Evolutionary conservation across 768 basidiomycete genomes (phyloP), one percentile per base, ranked within the genome.

Genomic region (Boletus bicolor): DNA sequence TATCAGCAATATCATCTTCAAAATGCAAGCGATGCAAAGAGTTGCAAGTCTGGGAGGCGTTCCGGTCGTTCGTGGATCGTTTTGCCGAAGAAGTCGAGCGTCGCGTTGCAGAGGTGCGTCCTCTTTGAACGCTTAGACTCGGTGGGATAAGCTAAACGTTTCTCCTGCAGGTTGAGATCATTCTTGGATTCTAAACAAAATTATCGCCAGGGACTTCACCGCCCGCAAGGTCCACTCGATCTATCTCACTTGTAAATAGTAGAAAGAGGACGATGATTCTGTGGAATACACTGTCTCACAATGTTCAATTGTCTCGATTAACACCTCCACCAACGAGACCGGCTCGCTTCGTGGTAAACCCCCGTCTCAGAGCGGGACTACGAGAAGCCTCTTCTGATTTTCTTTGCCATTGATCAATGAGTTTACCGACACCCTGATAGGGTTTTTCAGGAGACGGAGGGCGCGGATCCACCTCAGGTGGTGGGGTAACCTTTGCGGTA

Each of bases 381-480:
- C 69, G 76, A 26, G 74, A 57, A 46, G 72, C 65, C 37, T 82
- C 83, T 60, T 86, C 87, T 17, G 86, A 83, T 72, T 87, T 92
- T 55, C 82, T 83, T 70, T 93, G 89, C 91, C 91, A 93, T 66
- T 92, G 83, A 66, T 91, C 89, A 60, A 93, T 93, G 36, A 93
- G 76, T 72, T 80, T 89, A 30, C 89, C 86, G 43, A 93, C 91
- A 37, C 91, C 91, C 65, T 84, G 85, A 69, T 86, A 93, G 34
- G 88, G 86, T 52, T 79, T 78, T 65, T 93, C 91, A 8, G 89
- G 87, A 9, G 88, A 86, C 6, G 87, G 76, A 14, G 87, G 77
- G 14, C 79, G 77, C 21, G 53, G 47, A 14, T 73, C 65, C 37
- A 71, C 69, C 38, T 62, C 69, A n/a, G 57, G 38, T 19, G 64